These are phyloP conservation scores for Fusarium newnesense DNA, from an alignment of 2,329 filamentous ascomycete species.

Conservation along the genomic window DNA sequence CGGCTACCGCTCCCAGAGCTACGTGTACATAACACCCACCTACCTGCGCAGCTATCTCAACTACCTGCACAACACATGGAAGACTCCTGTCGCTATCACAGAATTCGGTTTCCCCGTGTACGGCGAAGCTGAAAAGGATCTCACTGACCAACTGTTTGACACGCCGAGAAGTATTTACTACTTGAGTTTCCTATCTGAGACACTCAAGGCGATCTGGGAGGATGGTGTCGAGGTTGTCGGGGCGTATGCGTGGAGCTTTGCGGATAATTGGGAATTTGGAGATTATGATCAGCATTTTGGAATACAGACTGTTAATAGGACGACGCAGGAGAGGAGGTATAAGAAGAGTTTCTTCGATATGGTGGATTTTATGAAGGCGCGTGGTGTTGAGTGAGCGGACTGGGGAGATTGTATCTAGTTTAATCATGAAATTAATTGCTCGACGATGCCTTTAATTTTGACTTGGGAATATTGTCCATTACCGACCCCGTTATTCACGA, in stretches of 20 bases:
- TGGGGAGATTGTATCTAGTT: background rate
- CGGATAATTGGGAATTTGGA: slow-evolving; percentile 68
- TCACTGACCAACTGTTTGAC: slow-evolving; percentile 64
- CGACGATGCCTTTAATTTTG: no score
- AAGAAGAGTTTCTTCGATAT: slow-evolving; percentile 70
- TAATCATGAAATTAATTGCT: background rate
- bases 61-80: slow-evolving; percentile 70
- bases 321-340: slow-evolving; percentile 60
- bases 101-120: slow-evolving; percentile 69
- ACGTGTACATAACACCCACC: slow-evolving; percentile 67
- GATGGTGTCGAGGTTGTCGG: slow-evolving; percentile 66
- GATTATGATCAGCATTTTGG: slow-evolving; percentile 59
- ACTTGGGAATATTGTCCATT: no score
- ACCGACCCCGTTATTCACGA: no score
- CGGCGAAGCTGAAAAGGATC: slow-evolving; percentile 54
- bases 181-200: slow-evolving; percentile 62
- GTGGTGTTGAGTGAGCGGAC: slow-evolving; percentile 37
- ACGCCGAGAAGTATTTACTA: slow-evolving; percentile 65
- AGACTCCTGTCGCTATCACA: slow-evolving; percentile 57
- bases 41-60: slow-evolving; percentile 66
- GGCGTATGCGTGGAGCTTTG: slow-evolving; percentile 63
- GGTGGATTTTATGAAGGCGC: slow-evolving; percentile 60
- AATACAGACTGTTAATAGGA: slow-evolving; percentile 65
- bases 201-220: slow-evolving; percentile 65
- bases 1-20: slow-evolving; percentile 64